Evolutionary conservation across 352 stramenopile genomes (phyloP), one percentile per base, ranked within the genome.

Genomic region (Aphanomyces astaci): DNA sequence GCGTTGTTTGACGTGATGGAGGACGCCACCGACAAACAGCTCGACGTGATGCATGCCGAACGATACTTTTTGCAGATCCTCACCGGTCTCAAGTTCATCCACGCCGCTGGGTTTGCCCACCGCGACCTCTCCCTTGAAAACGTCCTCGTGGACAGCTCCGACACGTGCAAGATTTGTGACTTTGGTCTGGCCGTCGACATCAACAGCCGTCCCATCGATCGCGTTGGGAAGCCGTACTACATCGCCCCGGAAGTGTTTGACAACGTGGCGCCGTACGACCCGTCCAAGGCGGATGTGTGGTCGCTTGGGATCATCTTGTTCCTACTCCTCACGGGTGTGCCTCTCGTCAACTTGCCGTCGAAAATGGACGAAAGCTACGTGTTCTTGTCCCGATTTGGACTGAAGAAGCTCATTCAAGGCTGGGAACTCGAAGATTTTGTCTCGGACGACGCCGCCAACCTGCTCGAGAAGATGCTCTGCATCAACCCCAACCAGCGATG

Each of bases 401-500:
- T 68, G 24, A 51, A 52, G 33, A 43, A 48, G 11, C 48, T 68
- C 31, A 68, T 68, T 31, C 27, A 57, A 22, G 62, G 49, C 30
- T 68, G 62, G 62, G 62, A 68, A 17, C 62, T 68, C 32, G 62
- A 68, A 51, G 62, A 68, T n/a, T 68, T 59, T 54, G 62, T 68
- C n/a, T 52, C 62, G 22, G 62, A 68, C 15, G 77, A 90, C 11
- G 86, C 85, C 24, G 71, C 96, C 15, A 88, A 98, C 66, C 64
- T 98, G 53, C 74, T 98, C 30, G 73, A 96, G 56, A 89, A 89
- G 51, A 96, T 98, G 88, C 76, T 98, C 4, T 76, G 89, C 57
- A 96, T 98, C 30, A 90, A 98, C 72, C 94, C 94, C 13, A 81
- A 86, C 64, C 92, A 96, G 65, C 81, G 87, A n/a, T 90, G 92